These are phyloP conservation scores for Multifurca ochricompacta DNA, from an alignment of 768 basidiomycete species.

Conservation along the genomic window DNA sequence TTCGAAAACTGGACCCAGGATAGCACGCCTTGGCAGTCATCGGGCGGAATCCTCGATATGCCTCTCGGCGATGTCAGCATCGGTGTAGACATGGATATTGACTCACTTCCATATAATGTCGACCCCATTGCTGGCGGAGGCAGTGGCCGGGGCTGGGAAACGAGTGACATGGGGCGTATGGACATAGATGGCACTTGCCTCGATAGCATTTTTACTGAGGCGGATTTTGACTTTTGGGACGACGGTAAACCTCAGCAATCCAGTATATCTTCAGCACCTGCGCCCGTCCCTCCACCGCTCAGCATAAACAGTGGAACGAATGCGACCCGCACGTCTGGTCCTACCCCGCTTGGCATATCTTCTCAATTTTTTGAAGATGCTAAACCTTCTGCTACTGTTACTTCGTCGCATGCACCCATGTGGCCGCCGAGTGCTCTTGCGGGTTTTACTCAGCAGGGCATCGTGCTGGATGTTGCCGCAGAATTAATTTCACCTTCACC, in stretches of 20 bases:
- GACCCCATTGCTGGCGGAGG: constrained; percentile 30
- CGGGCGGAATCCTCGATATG: constrained; percentile 13
- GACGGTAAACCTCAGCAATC: constrained; percentile 34
- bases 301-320: constrained; percentile 11
- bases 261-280: constrained; percentile 20
- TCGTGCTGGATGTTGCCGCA: constrained; percentile 27
- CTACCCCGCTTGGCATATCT: constrained; percentile 31
- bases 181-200: constrained; percentile 26
- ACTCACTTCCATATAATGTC: constrained; percentile 41
- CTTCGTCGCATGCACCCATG: constrained; percentile 27
- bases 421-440: constrained; percentile 26
- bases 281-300: constrained; percentile 21
- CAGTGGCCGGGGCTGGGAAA: constrained; percentile 21
- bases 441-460: constrained; percentile 16
- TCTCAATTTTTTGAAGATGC: constrained; percentile 28
- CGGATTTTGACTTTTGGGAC: constrained; percentile 87
- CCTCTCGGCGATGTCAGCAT: constrained; percentile 14
- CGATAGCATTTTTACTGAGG: constrained; percentile 58
- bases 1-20: constrained; percentile 35
- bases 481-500: constrained; percentile 47
- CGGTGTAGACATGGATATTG: constrained; percentile 31
- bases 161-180: constrained; percentile 24
- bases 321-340: constrained; percentile 29
- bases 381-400: constrained; percentile 24
- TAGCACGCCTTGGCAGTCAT: constrained; percentile 13